These are phyloP conservation scores for Betula pendula DNA, from an alignment of 306 rosid species.

Conservation along the genomic window DNA sequence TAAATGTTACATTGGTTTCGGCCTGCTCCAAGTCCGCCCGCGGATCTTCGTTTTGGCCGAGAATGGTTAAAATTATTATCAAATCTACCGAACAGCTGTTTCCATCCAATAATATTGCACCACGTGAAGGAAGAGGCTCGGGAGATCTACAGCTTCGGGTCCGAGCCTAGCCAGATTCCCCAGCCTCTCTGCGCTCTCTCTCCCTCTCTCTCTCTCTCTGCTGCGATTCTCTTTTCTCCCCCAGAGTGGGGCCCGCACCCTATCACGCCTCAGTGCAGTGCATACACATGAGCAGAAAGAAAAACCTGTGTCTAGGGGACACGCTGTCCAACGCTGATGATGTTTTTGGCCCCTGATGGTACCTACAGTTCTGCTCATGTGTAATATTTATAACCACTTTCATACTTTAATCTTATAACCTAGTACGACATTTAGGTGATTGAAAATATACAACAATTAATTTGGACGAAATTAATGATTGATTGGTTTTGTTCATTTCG, in stretches of 20 bases:
- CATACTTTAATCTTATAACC: too few species aligned
- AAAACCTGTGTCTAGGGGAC: not conserved
- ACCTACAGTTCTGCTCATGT: not conserved
- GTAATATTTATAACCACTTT: too few species aligned
- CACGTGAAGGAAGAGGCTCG: constrained; percentile 29
- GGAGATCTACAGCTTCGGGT: constrained; percentile 28
- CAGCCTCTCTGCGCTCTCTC: too few species aligned
- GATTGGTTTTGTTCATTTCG: too few species aligned
- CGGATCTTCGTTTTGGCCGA: constrained; percentile 27
- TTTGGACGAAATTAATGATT: too few species aligned
- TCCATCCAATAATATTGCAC: not conserved
- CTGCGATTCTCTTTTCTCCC: not conserved
- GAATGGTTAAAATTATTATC: not conserved
- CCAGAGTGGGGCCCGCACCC: constrained; percentile 26
- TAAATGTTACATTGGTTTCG: not conserved
- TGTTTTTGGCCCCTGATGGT: constrained; percentile 13
- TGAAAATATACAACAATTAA: too few species aligned
- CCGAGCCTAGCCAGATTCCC: constrained; percentile 22
- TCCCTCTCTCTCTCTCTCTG: constrained; percentile 20
- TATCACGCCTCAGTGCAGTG: constrained; percentile 26
- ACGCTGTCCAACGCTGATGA: constrained; percentile 13
- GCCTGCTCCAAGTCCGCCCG: constrained; percentile 15
- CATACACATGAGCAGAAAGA: not conserved
- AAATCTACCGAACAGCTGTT: constrained; percentile 15
- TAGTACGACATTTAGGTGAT: too few species aligned